These are phyloP conservation scores for Aechmea fasciata DNA, from an alignment of 176 grass and related monocot species.

Conservation along the genomic window DNA sequence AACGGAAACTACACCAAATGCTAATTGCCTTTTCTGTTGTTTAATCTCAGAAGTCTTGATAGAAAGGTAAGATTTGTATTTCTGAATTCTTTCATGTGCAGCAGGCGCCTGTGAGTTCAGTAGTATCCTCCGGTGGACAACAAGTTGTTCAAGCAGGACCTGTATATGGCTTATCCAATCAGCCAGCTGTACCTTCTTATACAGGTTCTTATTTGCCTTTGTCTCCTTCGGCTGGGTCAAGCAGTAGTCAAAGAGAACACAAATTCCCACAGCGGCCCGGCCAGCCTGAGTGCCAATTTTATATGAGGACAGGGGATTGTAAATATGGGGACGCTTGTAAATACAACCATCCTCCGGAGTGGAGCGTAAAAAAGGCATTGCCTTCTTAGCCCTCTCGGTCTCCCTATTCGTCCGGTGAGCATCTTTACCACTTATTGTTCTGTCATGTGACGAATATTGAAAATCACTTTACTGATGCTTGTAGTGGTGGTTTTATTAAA, in stretches of 20 bases:
- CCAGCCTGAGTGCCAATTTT: conserved; percentile 70
- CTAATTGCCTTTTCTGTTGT: neutral
- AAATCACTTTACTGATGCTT: no score
- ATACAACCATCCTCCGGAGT: conserved; percentile 55
- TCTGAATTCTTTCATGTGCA: conserved; percentile 14
- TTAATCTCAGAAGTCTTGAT: neutral
- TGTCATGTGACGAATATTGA: neutral
- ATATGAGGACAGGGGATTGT: conserved; percentile 62
- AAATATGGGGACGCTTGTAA: conserved; percentile 66
- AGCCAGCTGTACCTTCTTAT: conserved; percentile 26
- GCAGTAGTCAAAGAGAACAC: conserved; percentile 33
- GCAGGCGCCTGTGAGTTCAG: conserved; percentile 46
- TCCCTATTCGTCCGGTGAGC: conserved; percentile 67
- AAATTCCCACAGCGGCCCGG: conserved; percentile 54
- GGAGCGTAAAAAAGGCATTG: conserved; percentile 35
- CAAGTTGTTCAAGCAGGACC: conserved; percentile 46
- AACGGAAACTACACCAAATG: neutral
- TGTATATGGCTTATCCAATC: conserved; percentile 47
- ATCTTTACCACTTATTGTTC: neutral
- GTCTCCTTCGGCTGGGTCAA: conserved; percentile 34
- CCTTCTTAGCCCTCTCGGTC: conserved; percentile 43
- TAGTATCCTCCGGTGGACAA: conserved; percentile 40
- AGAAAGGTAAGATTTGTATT: neutral
- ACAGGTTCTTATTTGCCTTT: conserved; percentile 32
- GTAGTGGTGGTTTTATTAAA: no score